Evolutionary conservation across 225 moss, liverwort and hornwort genomes (phyloP).

Genomic region (Sphagnum tenellum): DNA sequence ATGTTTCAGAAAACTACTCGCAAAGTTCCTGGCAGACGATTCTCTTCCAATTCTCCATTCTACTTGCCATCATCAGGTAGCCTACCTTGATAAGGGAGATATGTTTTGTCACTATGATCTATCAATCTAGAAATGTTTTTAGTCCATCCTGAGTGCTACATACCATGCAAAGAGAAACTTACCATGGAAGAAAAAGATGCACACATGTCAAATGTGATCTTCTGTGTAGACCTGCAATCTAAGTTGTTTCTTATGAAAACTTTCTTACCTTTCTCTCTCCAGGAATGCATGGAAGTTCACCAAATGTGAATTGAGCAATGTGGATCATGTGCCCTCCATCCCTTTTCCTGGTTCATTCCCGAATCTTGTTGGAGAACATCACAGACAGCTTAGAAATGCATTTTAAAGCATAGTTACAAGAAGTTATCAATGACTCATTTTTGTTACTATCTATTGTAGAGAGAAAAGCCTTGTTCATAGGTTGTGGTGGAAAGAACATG

Average conservation of each 20-base stretch:
- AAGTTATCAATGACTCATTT: too few species aligned
- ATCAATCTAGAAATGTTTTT: too few species aligned
- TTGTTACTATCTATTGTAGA: too few species aligned
- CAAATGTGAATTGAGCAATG: conserved; percentile 31
- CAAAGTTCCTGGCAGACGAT: conserved; percentile 30
- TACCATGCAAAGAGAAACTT: not conserved
- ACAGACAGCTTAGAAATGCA: too few species aligned
- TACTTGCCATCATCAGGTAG: conserved; percentile 41
- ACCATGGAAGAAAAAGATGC: not conserved
- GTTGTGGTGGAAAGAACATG: too few species aligned
- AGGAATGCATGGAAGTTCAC: conserved; percentile 54
- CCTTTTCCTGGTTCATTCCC: conserved; percentile 33
- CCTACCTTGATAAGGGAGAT: conserved; percentile 15
- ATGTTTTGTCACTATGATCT: not conserved
- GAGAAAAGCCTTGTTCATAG: too few species aligned
- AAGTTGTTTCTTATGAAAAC: conserved; percentile 39
- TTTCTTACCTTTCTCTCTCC: conserved; percentile 54
- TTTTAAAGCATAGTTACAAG: too few species aligned
- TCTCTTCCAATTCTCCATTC: conserved; percentile 34
- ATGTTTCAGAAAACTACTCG: conserved; percentile 12
- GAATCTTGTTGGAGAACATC: not conserved
- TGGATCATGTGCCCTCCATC: conserved; percentile 23
- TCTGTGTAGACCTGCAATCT: conserved; percentile 60
- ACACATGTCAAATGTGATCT: conserved; percentile 52
- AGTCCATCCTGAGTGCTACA: not conserved